Percentiles rank a stretch among this genome's conserved stretches.
Evolutionary conservation across 2,329 filamentous ascomycete genomes (phyloP).

Genomic region (Cladosporium sp.): DNA sequence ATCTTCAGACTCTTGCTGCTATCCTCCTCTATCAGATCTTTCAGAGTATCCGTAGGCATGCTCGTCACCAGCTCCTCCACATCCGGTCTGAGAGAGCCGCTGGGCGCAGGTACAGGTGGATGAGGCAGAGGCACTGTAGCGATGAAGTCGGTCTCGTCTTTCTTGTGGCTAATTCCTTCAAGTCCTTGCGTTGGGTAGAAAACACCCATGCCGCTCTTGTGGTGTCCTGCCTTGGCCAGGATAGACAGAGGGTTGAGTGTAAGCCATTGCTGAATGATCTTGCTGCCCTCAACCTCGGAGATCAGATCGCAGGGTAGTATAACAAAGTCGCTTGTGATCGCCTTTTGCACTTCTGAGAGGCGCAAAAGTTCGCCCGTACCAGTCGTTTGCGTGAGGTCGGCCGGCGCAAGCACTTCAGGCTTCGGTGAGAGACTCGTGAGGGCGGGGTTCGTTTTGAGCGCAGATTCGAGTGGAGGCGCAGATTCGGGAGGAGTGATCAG

Average conservation of each 20-base stretch:
- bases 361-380: conserved; percentile 87
- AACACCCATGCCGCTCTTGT: conserved; percentile 78
- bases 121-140: conserved; percentile 66
- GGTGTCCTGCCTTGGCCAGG: conserved; percentile 54
- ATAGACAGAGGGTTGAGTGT: conserved; percentile 53
- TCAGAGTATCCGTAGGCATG: conserved; percentile 83
- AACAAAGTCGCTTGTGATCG: conserved; percentile 80
- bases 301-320: conserved; percentile 91
- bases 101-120: conserved; percentile 54
- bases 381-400: conserved; percentile 72
- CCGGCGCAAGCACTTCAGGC: conserved; percentile 72
- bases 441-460: conserved; percentile 72
- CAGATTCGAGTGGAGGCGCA: conserved; percentile 61
- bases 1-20: conserved; percentile 67
- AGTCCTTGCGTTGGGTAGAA: conserved; percentile 81
- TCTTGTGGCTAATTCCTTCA: conserved; percentile 68
- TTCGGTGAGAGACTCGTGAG: conserved; percentile 68
- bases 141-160: conserved; percentile 90
- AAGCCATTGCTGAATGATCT: conserved; percentile 89
- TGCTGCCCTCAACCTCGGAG: conserved; percentile 80
- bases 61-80: conserved; percentile 79
- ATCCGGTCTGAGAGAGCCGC: conserved; percentile 61
- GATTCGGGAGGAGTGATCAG: conserved; percentile 56
- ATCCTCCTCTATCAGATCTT: conserved; percentile 73
- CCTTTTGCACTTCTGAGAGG: conserved; percentile 73